A percentile compares a stretch with the other conserved stretches of the same genome.
Conservation (phyloP, 2,329 filamentous ascomycete genomes). For the Sporothrix sp. region DNA sequence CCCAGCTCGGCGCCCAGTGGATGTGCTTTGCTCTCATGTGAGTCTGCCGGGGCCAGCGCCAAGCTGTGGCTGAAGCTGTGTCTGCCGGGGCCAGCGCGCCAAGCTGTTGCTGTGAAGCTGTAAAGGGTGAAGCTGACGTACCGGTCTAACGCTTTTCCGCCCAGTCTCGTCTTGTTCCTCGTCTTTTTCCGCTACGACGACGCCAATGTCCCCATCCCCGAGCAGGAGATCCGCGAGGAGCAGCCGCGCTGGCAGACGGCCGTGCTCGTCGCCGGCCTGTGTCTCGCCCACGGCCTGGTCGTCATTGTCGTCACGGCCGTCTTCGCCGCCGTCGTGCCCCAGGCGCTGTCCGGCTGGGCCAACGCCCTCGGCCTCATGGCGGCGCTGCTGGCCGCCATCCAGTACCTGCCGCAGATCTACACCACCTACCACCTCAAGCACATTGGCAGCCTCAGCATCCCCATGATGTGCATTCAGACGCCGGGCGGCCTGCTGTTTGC, state of each 20-base stretch:
- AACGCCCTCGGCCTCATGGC: slow-evolving; percentile 75
- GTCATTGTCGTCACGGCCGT: slow-evolving; percentile 59
- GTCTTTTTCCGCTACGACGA: slow-evolving; percentile 74
- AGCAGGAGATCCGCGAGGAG: slow-evolving; percentile 36
- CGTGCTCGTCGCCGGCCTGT: slow-evolving; percentile 60
- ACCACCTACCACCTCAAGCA: slow-evolving; percentile 80
- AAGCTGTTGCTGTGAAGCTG: neutral
- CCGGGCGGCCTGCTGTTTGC: slow-evolving; percentile 88
- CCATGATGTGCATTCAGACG: slow-evolving; percentile 98
- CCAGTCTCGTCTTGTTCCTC: slow-evolving; percentile 70
- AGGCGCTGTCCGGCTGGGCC: slow-evolving; percentile 66
- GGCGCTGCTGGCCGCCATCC: slow-evolving; percentile 68
- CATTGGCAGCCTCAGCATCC: slow-evolving; percentile 83
- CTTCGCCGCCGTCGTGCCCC: slow-evolving; percentile 53
- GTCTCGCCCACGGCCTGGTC: slow-evolving; percentile 65
- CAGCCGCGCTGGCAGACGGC: slow-evolving; percentile 69
- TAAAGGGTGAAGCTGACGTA: no score
- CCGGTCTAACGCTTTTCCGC: no score
- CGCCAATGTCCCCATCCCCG: slow-evolving; percentile 39
- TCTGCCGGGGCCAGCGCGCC: no score
- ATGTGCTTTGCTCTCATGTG: slow-evolving; percentile 87
- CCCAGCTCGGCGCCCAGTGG: slow-evolving; percentile 88
- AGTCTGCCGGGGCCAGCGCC: slow-evolving; percentile 31
- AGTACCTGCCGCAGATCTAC: slow-evolving; percentile 93
- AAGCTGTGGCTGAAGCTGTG: no score